These are phyloP conservation scores for Aspergillus asperescens DNA, from an alignment of 495 filamentous ascomycete species.

Conservation along the genomic window DNA sequence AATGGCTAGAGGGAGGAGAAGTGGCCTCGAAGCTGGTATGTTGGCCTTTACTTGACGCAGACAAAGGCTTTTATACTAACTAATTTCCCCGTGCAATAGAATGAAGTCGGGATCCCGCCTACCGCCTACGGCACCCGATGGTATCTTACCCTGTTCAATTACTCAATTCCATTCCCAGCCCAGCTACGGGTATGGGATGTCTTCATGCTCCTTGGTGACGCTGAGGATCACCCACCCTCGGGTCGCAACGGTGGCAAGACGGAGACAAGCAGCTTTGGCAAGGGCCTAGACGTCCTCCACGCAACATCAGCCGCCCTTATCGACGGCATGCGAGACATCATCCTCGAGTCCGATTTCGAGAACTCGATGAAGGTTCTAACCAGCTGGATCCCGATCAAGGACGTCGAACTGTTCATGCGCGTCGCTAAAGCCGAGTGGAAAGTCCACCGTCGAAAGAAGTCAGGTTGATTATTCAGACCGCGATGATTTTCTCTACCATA, in stretches of 20 bases:
- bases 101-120: slow-evolving; percentile 72
- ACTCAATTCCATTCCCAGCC: slow-evolving; percentile 91
- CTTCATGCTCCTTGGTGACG: slow-evolving; percentile 93
- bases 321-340: slow-evolving; percentile 82
- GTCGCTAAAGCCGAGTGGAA: slow-evolving; percentile 93
- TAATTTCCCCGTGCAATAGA: slow-evolving; percentile 37
- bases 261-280: slow-evolving; percentile 45
- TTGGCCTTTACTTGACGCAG: slow-evolving; percentile 14
- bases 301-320: slow-evolving; percentile 87
- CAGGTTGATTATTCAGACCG: slow-evolving; percentile 11
- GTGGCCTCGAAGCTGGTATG: slow-evolving; percentile 75
- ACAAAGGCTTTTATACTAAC: slow-evolving; percentile 6
- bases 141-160: slow-evolving; percentile 98
- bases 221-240: slow-evolving; percentile 27
- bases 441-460: slow-evolving; percentile 53
- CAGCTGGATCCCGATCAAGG: slow-evolving; percentile 90
- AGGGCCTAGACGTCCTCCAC: slow-evolving; percentile 83
- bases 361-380: slow-evolving; percentile 97
- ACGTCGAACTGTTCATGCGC: slow-evolving; percentile 91
- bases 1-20: slow-evolving; percentile 74
- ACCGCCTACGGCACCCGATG: slow-evolving; percentile 93
- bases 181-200: slow-evolving; percentile 99
- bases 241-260: slow-evolving; percentile 40
- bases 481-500: neutral
- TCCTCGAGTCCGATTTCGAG: slow-evolving; percentile 94